phyloP scores from a whole-genome alignment of 2,329 filamentous ascomycete species.

The Sclerotinia minor region DNA sequence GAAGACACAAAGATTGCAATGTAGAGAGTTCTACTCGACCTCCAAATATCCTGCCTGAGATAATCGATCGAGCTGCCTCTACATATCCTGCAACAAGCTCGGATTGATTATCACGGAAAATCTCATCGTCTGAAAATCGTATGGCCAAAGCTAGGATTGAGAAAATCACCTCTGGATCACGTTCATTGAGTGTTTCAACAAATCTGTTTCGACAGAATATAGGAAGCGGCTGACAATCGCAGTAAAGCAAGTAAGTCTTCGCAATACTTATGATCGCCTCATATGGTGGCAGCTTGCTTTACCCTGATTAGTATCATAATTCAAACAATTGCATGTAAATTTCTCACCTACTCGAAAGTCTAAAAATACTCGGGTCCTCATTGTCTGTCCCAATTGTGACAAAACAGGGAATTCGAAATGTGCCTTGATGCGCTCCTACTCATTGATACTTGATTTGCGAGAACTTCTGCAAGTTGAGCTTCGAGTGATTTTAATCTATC shows the following conservation, averaged over 20 bases:
- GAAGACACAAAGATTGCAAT: constrained; percentile 44
- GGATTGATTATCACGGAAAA: constrained; percentile 33
- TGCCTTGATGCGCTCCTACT: constrained; percentile 26
- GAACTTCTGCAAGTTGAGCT: constrained; percentile 37
- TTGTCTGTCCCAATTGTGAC: constrained; percentile 10
- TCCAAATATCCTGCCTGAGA: constrained; percentile 43
- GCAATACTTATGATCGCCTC: constrained; percentile 45
- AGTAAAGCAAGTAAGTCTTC: constrained; percentile 49
- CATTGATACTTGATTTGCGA: constrained; percentile 33
- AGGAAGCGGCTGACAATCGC: constrained; percentile 52
- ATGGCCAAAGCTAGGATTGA: constrained; percentile 46
- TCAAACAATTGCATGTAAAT: background rate
- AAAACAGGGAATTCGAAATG: constrained; percentile 17
- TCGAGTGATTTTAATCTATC: constrained; percentile 37
- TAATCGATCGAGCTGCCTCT: constrained; percentile 40
- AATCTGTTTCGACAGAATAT: constrained; percentile 49
- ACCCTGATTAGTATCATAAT: background rate
- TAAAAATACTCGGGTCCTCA: constrained; percentile 13
- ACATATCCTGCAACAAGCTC: constrained; percentile 43
- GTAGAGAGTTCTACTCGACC: constrained; percentile 45
- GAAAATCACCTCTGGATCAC: constrained; percentile 44
- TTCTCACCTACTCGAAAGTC: constrained; percentile 28
- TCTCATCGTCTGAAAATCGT: constrained; percentile 45
- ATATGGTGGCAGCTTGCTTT: constrained; percentile 43
- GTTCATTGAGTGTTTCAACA: constrained; percentile 43